Percentiles rank a stretch among this genome's conserved stretches.
Conservation (phyloP, 2,329 filamentous ascomycete species). For the Microcyclospora tardicrescens region DNA sequence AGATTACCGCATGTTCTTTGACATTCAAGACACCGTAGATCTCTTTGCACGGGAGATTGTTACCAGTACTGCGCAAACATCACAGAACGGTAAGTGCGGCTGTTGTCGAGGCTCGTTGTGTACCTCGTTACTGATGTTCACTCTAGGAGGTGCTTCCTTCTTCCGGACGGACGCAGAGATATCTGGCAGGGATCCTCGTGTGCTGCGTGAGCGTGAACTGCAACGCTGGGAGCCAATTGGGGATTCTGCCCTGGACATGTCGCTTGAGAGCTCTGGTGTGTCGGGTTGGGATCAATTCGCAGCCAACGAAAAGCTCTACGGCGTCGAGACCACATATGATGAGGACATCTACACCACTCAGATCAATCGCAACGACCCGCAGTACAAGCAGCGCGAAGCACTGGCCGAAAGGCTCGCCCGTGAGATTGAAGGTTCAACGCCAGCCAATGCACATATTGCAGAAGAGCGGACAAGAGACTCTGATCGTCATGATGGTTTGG, state of each 20-base stretch:
- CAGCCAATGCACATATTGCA: conserved; percentile 69
- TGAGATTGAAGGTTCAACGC: conserved; percentile 69
- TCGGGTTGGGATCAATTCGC: conserved; percentile 84
- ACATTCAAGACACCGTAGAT: conserved; percentile 47
- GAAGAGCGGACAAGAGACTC: conserved; percentile 67
- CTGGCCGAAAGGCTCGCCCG: conserved; percentile 72
- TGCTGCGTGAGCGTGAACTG: conserved; percentile 58
- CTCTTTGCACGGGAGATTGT: conserved; percentile 42
- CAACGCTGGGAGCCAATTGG: conserved; percentile 67
- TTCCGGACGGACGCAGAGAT: conserved; percentile 88
- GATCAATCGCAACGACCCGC: conserved; percentile 72
- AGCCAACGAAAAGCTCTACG: conserved; percentile 76
- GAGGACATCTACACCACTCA: conserved; percentile 89
- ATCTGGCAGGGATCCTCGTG: conserved; percentile 49
- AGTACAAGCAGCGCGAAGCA: conserved; percentile 65
- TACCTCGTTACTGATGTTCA: conserved; percentile 30
- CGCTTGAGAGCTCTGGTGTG: conserved; percentile 38
- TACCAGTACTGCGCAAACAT: conserved; percentile 37
- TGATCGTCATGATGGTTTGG: conserved; percentile 50
- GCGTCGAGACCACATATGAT: conserved; percentile 78
- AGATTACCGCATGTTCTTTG: conserved; percentile 45
- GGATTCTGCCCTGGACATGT: conserved; percentile 46
- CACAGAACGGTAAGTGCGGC: conserved; percentile 42
- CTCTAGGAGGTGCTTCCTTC: conserved; percentile 36
- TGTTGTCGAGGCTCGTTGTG: not conserved